Percentiles rank a stretch among this genome's conserved stretches.
Evolutionary conservation across 2,329 filamentous ascomycete species (phyloP).

Genomic region (Fusarium sulawesiense): DNA sequence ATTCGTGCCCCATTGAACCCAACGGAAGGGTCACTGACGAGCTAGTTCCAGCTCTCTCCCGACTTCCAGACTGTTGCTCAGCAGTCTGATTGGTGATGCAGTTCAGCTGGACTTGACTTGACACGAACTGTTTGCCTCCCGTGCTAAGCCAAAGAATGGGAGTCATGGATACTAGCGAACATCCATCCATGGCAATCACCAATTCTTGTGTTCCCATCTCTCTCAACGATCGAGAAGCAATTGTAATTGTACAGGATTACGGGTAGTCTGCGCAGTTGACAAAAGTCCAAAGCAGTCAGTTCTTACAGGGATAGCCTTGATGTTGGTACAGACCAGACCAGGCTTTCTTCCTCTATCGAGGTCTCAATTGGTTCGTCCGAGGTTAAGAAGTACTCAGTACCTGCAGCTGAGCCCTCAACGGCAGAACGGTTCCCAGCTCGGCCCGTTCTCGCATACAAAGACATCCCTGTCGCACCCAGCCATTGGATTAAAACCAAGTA

Average conservation of each 20-base stretch:
- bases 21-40: slow-evolving; percentile 27
- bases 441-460: slow-evolving; percentile 13
- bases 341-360: neutral
- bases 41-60: slow-evolving; percentile 25
- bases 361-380: neutral
- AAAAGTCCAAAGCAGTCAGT: neutral
- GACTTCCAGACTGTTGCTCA: slow-evolving; percentile 1
- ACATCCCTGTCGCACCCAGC: slow-evolving; percentile 16
- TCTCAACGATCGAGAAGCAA: neutral
- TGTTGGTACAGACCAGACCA: neutral
- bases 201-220: neutral
- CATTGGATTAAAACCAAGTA: slow-evolving; percentile 27
- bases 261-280: neutral
- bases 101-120: slow-evolving; percentile 21
- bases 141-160: slow-evolving; percentile 13
- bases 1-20: slow-evolving; percentile 9
- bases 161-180: slow-evolving; percentile 15
- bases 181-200: neutral
- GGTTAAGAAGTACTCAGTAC: slow-evolving; percentile 24
- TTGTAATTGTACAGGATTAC: neutral
- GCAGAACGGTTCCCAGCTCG: slow-evolving; percentile 16
- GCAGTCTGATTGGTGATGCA: slow-evolving; percentile 26
- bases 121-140: slow-evolving; percentile 33
- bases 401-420: slow-evolving; percentile 23
- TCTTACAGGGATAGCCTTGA: slow-evolving; percentile 26